Percentiles rank a stretch among this genome's conserved stretches.
Conservation (phyloP, 2,329 filamentous ascomycete species). For the Fusarium sp. region DNA sequence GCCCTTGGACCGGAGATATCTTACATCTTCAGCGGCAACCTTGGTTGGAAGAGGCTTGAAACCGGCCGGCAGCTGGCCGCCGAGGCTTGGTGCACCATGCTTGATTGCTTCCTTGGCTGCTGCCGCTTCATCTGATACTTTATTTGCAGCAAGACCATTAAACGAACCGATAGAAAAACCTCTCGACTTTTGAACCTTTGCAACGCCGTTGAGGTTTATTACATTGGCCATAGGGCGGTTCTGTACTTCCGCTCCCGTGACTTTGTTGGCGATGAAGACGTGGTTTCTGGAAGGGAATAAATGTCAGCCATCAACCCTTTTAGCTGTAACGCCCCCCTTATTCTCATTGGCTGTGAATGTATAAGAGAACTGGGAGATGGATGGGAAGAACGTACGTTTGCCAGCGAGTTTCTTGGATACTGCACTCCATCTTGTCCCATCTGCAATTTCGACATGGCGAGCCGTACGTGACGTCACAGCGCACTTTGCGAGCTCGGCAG, state of each 20-base stretch:
- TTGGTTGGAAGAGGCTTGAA: slow-evolving; percentile 72
- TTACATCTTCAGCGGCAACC: slow-evolving; percentile 83
- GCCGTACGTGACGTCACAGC: slow-evolving; percentile 92
- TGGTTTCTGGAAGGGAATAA: too few relatives aligned
- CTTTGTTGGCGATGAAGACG: too few relatives aligned
- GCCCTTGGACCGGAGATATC: slow-evolving; percentile 85
- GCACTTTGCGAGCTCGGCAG: slow-evolving; percentile 89
- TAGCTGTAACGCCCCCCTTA: too few relatives aligned
- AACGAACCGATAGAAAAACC: too few relatives aligned
- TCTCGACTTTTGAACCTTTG: too few relatives aligned
- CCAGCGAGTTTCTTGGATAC: slow-evolving; percentile 83
- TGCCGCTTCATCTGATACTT: slow-evolving; percentile 11
- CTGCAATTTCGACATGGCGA: slow-evolving; percentile 89
- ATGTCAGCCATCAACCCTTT: background rate
- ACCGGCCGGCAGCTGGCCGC: slow-evolving; percentile 58
- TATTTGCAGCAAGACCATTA: too few relatives aligned
- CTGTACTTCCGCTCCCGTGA: too few relatives aligned
- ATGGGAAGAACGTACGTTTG: slow-evolving; percentile 75
- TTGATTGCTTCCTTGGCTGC: too few relatives aligned
- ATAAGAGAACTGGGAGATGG: slow-evolving; percentile 7
- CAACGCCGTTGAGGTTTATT: too few relatives aligned
- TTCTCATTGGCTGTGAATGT: background rate
- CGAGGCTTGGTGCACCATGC: slow-evolving; percentile 42
- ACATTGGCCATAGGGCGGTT: too few relatives aligned
- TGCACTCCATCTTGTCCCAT: slow-evolving; percentile 81